A percentile compares a stretch with the other conserved stretches of the same genome.
Conservation (phyloP, 1,284 basidiomycete species). For the Chalciporus sp. region DNA sequence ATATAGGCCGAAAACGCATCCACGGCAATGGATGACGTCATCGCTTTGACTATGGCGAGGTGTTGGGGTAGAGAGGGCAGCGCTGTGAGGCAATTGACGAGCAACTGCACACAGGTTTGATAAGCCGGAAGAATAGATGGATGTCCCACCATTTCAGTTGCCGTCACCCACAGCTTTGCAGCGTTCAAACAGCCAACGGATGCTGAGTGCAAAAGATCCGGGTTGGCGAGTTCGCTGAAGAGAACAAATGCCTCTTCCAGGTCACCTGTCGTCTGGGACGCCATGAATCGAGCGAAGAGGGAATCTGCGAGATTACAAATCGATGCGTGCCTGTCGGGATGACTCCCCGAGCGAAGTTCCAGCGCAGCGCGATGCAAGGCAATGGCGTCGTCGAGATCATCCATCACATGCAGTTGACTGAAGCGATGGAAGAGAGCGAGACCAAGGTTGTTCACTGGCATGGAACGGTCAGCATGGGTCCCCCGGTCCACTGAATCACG, state of each 20-base stretch:
- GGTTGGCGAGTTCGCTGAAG: constrained; percentile 13
- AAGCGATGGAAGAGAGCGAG: not conserved
- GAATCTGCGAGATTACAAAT: not conserved
- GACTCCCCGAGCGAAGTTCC: not conserved
- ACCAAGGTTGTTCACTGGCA: constrained; percentile 4
- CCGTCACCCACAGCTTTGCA: not conserved
- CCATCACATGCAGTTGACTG: not conserved
- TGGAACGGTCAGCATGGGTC: not conserved
- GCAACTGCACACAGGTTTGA: constrained; percentile 1
- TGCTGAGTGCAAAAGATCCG: not conserved
- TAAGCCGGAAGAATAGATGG: constrained; percentile 4
- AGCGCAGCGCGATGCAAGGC: not conserved
- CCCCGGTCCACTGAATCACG: too few species aligned
- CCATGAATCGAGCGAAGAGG: not conserved
- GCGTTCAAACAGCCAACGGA: not conserved
- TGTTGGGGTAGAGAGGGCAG: constrained; percentile 10
- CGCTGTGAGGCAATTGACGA: constrained; percentile 4
- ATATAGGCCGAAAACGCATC: constrained; percentile 4
- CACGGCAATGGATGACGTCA: not conserved
- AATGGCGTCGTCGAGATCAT: not conserved
- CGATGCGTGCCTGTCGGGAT: not conserved
- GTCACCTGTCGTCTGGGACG: not conserved
- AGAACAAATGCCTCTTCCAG: not conserved
- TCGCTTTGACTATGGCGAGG: constrained; percentile 1
- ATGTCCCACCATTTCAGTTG: not conserved